Percentiles rank a stretch among this genome's conserved stretches.
Evolutionary conservation across 2,329 filamentous ascomycete species (phyloP).

Genomic region (Purpureocillium takamizusanense): DNA sequence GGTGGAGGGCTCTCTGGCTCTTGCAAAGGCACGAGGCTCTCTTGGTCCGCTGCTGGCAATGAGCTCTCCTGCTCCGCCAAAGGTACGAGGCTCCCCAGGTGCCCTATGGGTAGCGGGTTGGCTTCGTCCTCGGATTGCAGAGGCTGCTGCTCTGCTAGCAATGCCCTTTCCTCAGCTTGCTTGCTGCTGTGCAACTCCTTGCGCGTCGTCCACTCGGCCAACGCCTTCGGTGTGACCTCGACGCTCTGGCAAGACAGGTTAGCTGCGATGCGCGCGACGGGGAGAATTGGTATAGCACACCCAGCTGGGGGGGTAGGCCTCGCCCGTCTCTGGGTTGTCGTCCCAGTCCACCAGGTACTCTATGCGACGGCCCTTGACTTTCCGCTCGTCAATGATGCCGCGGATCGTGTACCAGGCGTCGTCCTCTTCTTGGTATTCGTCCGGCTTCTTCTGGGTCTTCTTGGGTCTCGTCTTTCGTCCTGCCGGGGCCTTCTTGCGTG

Average conservation of each 20-base stretch:
- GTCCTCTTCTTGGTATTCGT: conserved; percentile 7
- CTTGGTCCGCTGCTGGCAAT: too few relatives aligned
- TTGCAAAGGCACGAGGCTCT: too few relatives aligned
- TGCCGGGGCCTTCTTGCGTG: conserved; percentile 11
- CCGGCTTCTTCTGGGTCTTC: conserved; percentile 12
- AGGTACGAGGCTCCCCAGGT: not conserved
- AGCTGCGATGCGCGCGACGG: conserved; percentile 6
- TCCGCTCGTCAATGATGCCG: conserved; percentile 25
- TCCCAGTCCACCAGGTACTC: conserved; percentile 31
- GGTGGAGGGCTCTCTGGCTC: too few relatives aligned
- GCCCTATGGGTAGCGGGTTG: not conserved
- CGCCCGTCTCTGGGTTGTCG: conserved; percentile 19
- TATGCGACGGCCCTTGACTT: conserved; percentile 10
- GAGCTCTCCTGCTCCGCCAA: too few relatives aligned
- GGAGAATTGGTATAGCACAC: conserved; percentile 7
- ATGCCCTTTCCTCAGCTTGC: not conserved
- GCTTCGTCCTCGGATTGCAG: conserved; percentile 1
- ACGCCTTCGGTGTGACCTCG: conserved; percentile 21
- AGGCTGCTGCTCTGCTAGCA: not conserved
- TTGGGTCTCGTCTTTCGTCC: conserved; percentile 9
- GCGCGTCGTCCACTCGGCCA: conserved; percentile 21
- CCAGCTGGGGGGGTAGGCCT: conserved; percentile 24
- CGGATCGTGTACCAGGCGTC: conserved; percentile 24
- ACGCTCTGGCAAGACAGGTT: conserved; percentile 12
- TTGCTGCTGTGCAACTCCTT: not conserved